phyloP scores from a whole-genome alignment of 257 asterid genomes.

The Solanum arcanum region DNA sequence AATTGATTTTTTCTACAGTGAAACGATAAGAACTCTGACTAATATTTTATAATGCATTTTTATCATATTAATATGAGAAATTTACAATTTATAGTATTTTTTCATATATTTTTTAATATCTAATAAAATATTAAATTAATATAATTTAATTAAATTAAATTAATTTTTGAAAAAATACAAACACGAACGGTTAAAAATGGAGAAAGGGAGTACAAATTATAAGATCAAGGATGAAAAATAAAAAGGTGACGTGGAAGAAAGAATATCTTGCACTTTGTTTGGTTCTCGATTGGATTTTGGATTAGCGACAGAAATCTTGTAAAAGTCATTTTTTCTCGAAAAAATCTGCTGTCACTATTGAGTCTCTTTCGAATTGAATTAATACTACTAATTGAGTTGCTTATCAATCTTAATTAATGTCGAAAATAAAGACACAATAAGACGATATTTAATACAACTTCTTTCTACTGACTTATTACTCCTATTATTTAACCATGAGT shows the following conservation, averaged over 20 bases:
- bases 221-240: background rate
- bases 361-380: background rate
- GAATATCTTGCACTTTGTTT: background rate
- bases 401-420: background rate
- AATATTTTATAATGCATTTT: no score
- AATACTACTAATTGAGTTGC: background rate
- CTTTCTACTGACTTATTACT: background rate
- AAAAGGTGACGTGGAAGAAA: background rate
- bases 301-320: background rate
- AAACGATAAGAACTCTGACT: no score
- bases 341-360: no score
- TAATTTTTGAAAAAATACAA: accelerated
- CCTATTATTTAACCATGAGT: no score
- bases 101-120: no score
- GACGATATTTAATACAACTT: background rate
- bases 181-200: no score
- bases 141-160: no score
- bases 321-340: background rate
- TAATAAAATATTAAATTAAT: no score
- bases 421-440: background rate
- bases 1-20: accelerated
- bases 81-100: no score
- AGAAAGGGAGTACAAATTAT: no score
- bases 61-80: no score
- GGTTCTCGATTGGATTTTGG: background rate